Evolutionary conservation across 2,329 filamentous ascomycete genomes (phyloP).

Genomic region (Phialophora tarda): DNA sequence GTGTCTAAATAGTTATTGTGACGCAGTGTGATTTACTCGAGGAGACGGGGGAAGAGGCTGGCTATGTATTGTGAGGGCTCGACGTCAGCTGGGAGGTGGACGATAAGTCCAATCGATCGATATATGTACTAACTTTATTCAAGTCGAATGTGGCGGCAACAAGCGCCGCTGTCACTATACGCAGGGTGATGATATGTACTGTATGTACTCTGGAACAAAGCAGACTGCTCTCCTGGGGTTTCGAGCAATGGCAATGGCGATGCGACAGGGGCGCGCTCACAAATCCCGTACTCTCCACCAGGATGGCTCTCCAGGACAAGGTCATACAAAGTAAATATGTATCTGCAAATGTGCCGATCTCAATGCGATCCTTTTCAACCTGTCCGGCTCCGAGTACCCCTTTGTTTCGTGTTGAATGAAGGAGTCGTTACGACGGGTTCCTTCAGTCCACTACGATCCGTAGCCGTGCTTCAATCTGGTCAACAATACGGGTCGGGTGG

Average conservation of each 20-base stretch:
- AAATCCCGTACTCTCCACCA: not conserved
- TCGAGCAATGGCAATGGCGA: not conserved
- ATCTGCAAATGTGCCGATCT: not conserved
- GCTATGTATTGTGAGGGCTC: not conserved
- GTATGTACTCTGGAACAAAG: not conserved
- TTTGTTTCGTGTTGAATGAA: not conserved
- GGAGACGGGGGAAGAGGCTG: too few relatives aligned
- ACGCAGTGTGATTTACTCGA: too few relatives aligned
- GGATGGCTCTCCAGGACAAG: not conserved
- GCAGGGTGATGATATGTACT: not conserved
- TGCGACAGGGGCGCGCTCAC: not conserved
- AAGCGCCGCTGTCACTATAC: not conserved
- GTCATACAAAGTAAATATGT: not conserved
- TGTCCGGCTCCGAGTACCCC: not conserved
- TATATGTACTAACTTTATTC: not conserved
- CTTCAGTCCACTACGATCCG: too few relatives aligned
- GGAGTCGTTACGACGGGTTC: not conserved
- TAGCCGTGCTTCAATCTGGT: not conserved
- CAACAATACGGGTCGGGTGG: not conserved
- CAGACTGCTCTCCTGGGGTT: not conserved
- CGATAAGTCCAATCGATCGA: not conserved
- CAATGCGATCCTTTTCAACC: not conserved
- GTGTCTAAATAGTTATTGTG: too few relatives aligned
- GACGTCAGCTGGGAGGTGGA: not conserved
- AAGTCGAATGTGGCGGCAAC: not conserved